phyloP scores from a whole-genome alignment of 2,329 filamentous ascomycete genomes.

The Grosmannia penicillata region DNA sequence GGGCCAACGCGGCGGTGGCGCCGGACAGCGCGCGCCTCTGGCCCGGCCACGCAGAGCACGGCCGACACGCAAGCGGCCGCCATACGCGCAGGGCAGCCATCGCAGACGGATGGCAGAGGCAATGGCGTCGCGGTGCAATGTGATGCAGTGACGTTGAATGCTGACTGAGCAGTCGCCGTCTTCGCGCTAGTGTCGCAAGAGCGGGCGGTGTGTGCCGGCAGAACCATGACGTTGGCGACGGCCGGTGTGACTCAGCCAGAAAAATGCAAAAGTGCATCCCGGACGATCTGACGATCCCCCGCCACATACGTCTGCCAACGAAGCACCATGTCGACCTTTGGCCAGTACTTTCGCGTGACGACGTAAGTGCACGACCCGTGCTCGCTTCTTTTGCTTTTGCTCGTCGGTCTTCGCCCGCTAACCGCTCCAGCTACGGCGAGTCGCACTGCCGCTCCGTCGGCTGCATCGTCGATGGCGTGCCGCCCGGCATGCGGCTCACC shows the following conservation, averaged over 20 bases:
- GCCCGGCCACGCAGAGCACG: not conserved
- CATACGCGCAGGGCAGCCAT: not conserved
- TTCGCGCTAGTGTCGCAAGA: no score
- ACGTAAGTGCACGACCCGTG: conserved; percentile 44
- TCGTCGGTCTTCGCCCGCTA: conserved; percentile 1
- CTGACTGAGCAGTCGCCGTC: not conserved
- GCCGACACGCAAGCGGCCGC: no score
- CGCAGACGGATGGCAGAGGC: not conserved
- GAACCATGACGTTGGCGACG: no score
- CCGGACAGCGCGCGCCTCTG: not conserved
- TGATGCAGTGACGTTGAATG: not conserved
- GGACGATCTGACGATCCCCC: not conserved
- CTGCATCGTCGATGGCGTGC: conserved; percentile 87
- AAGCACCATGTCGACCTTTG: conserved; percentile 80
- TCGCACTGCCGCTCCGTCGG: conserved; percentile 79
- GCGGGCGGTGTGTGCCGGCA: not conserved
- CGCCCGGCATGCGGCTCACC: conserved; percentile 72
- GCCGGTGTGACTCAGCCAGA: not conserved
- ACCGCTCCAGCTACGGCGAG: conserved; percentile 28
- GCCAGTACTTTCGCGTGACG: conserved; percentile 65
- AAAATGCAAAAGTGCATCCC: not conserved
- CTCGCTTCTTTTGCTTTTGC: not conserved
- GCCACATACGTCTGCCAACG: no score
- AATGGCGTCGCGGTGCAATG: not conserved
- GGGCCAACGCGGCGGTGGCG: conserved; percentile 18